Evolutionary conservation across 345 rosid species (phyloP), one percentile per base, ranked within the genome.

Genomic region (Euphorbia lathyris): DNA sequence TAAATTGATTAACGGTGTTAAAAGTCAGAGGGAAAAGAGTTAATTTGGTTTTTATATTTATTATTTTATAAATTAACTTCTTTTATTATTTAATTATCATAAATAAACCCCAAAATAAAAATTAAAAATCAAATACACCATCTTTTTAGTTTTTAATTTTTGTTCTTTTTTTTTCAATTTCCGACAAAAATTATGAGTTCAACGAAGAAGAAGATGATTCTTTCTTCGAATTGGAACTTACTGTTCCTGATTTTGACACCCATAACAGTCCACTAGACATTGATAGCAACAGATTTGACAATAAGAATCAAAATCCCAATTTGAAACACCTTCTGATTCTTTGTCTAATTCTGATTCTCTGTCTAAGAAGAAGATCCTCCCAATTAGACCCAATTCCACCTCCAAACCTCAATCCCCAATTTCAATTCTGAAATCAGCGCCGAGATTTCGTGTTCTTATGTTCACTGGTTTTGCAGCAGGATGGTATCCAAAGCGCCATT

Each of bases 191-290:
- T 17, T 43, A 56, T n/a, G 87, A 86, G 2, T 61, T 77, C 16
- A 7, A 7, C 5, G 19, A 45, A 0, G 94, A 89, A 63, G 98
- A 79, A 56, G 98, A 94, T 3, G 98, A 94, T 68, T 91, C 97
- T 0, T 91, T 90, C 83, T 86, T 91, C 74, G 98, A 94, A 67
- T 72, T 94, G 70, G 90, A 94, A 81, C 86, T 94, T 60, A 74
- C 94, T 77, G 83, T 84, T 23, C 80, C 86, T 51, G 84, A 78
- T 51, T 64, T 60, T 70, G 79, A 81, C 75, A 56, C 47, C 40
- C 71, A 63, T 43, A 70, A 42, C 61, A 38, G 4, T 7, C 51
- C 73, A 61, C 51, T 36, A 57, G 74, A 60, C 48, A 68, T 17
- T 0, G 70, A 69, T 4, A 63, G 69, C 69, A 65, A 71, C 59